A percentile compares a stretch with the other conserved stretches of the same genome.
These are phyloP conservation scores for Echinosphaeria canescens DNA, from an alignment of 2,329 filamentous ascomycete genomes.

Conservation along the genomic window DNA sequence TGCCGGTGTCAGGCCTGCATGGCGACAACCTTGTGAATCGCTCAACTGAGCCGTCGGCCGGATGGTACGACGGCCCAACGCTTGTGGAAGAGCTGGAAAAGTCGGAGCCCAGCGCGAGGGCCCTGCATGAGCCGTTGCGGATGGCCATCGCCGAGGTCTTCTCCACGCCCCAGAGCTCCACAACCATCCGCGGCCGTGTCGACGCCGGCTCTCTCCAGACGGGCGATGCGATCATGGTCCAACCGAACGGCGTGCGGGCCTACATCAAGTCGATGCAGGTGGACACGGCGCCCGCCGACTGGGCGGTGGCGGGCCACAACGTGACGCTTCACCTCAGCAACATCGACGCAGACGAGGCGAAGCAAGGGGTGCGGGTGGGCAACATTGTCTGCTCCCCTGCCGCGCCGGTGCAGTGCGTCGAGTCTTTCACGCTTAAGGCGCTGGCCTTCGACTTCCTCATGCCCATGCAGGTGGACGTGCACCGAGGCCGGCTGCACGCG, in stretches of 20 bases:
- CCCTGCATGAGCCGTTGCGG: conserved; percentile 59
- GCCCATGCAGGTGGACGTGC: conserved; percentile 77
- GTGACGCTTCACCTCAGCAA: conserved; percentile 64
- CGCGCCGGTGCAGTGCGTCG: conserved; percentile 46
- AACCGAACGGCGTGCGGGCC: conserved; percentile 65
- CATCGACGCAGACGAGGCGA: conserved; percentile 67
- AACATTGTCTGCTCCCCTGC: conserved; percentile 64
- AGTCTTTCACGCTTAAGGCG: conserved; percentile 61
- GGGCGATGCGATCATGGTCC: conserved; percentile 58
- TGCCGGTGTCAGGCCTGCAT: conserved; percentile 75
- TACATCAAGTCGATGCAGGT: conserved; percentile 66
- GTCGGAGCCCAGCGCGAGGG: conserved; percentile 51
- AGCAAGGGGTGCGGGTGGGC: conserved; percentile 59
- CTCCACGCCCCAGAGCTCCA: conserved; percentile 56
- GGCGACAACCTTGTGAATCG: conserved; percentile 64
- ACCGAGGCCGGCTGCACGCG: conserved; percentile 63
- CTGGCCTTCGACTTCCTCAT: conserved; percentile 78
- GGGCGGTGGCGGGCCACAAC: conserved; percentile 86
- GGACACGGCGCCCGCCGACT: conserved; percentile 52
- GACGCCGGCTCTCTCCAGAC: conserved; percentile 68
- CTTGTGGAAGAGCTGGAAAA: conserved; percentile 68
- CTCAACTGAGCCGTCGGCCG: conserved; percentile 29
- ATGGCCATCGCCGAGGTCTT: conserved; percentile 82
- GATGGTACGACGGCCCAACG: conserved; percentile 67
- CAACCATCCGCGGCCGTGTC: conserved; percentile 72